Base-by-base conservation (phyloP, 75 land plant genomes). In the Selaginella tamariscina region DNA sequence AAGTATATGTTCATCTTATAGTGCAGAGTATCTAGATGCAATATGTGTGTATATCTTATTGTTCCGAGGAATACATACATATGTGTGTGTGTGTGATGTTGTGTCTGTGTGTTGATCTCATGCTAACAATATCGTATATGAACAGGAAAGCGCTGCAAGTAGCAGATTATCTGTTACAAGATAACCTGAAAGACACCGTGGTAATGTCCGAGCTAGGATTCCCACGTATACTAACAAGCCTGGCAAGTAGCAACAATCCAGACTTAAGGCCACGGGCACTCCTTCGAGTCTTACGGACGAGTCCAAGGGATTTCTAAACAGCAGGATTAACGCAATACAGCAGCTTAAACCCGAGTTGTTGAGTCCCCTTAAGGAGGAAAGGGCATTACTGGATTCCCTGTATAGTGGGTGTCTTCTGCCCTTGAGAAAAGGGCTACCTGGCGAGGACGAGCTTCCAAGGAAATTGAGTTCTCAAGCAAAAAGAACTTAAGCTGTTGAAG, bases 201-300 rank as follows among this genome's bases (percentile, higher is more conserved):
- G 64, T 80, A 2, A 87, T 76, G 0, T 69, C 70, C 23, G 86
- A 91, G 69, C 83, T 95, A 0, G 99, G 99, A 32, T 86, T 95
- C 32, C 76, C 77, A 44, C 83, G 82, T 8, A 56, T 81, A 1
- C 70, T 95, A 74, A 73, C 77, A 32, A 81, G 78, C 65, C 80
- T 95, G 27, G 83, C 82, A 2, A 72, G 82, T 21, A 88, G 83
- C 72, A 82, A 75, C 1, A 84, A 88, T 80, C 73, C 76, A 5
- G 89, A 81, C 22, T 80, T 91, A 24, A 78, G 99, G n/a, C 84
- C 88, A 76, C 92, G 84, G 54, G 92, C 99, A n/a, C n/a, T n/a
- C 11, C 78, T 95, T 27, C 71, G 75, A 0, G 78, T 74, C 56
- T 83, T 95, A 73, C 85, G 28, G 87, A 95, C 63, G 79, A 90